A percentile compares a stretch with the other conserved stretches of the same genome.
These are phyloP conservation scores for Elongisporangium senticosum DNA, from an alignment of 352 stramenopile species.

Conservation along the genomic window DNA sequence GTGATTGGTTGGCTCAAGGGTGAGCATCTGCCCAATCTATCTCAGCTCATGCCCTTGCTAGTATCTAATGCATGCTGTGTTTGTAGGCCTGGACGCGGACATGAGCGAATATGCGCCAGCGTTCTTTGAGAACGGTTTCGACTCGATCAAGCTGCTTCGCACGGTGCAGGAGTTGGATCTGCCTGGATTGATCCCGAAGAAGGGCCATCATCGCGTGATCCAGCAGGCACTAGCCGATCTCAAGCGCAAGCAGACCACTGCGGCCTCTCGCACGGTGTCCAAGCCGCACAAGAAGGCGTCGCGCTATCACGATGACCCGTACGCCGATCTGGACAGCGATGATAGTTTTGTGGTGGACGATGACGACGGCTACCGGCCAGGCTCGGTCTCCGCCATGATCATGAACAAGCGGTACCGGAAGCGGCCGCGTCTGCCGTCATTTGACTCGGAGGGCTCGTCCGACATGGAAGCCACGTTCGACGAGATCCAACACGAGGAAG, in stretches of 20 bases:
- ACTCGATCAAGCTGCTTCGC: slow-evolving; percentile 81
- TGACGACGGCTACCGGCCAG: slow-evolving; percentile 68
- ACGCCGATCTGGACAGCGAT: slow-evolving; percentile 82
- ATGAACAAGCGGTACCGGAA: slow-evolving; percentile 50
- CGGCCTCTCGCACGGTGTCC: slow-evolving; percentile 26
- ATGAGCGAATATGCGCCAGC: slow-evolving; percentile 81
- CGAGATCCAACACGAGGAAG: slow-evolving; percentile 85
- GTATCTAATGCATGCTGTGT: neutral
- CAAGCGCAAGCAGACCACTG: slow-evolving; percentile 62
- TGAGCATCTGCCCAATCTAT: neutral
- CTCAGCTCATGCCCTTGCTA: neutral
- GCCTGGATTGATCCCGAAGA: slow-evolving; percentile 70
- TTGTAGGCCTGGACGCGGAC: slow-evolving; percentile 50
- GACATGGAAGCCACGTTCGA: slow-evolving; percentile 85
- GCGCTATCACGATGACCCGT: slow-evolving; percentile 37
- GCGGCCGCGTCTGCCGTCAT: slow-evolving; percentile 45
- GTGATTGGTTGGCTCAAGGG: slow-evolving; percentile 72
- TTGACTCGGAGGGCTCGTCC: slow-evolving; percentile 74
- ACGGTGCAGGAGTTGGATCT: slow-evolving; percentile 71
- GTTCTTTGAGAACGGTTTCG: slow-evolving; percentile 87
- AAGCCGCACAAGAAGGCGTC: slow-evolving; percentile 18
- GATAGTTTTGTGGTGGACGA: slow-evolving; percentile 85
- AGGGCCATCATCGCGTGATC: slow-evolving; percentile 79
- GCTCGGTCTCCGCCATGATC: slow-evolving; percentile 77
- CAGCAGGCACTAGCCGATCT: slow-evolving; percentile 73